Conservation (phyloP, 768 basidiomycete species). For the Strobilomyces dryophilus region DNA sequence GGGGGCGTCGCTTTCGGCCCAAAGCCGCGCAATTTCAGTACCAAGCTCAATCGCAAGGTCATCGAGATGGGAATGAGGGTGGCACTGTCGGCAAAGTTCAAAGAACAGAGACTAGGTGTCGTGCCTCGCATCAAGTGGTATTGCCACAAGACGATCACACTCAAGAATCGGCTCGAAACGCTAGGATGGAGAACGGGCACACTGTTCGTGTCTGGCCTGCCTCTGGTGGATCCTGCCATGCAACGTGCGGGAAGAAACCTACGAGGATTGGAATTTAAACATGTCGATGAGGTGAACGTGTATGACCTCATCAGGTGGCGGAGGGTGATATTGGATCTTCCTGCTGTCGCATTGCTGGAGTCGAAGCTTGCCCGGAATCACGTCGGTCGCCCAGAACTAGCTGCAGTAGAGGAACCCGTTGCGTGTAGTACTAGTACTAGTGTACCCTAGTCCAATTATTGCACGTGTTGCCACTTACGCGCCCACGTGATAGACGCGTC, state of each 20-base stretch:
- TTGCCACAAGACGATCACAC: conserved; percentile 63
- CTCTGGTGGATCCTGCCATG: conserved; percentile 50
- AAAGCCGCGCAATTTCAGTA: conserved; percentile 87
- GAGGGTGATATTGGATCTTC: conserved; percentile 74
- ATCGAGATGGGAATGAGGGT: conserved; percentile 90
- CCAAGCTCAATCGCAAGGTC: conserved; percentile 90
- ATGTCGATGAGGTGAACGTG: conserved; percentile 64
- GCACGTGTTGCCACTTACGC: conserved; percentile 15
- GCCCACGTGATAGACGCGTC: conserved; percentile 33
- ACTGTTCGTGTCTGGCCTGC: conserved; percentile 69
- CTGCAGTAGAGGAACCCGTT: conserved; percentile 5
- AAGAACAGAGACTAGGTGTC: conserved; percentile 69
- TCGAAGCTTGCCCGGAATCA: conserved; percentile 47
- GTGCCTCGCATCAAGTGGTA: conserved; percentile 73
- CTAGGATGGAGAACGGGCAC: conserved; percentile 66
- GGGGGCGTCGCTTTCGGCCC: conserved; percentile 94
- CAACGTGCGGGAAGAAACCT: conserved; percentile 67
- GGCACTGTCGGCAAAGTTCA: conserved; percentile 79
- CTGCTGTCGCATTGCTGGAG: conserved; percentile 79
- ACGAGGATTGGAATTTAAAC: conserved; percentile 57
- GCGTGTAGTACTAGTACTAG: background rate
- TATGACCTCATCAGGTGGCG: conserved; percentile 85
- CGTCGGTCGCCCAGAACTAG: conserved; percentile 1
- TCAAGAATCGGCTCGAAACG: conserved; percentile 56
- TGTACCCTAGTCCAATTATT: background rate